Base-by-base conservation (phyloP, 75 land plant species). In the Isoetes taiwanensis region DNA sequence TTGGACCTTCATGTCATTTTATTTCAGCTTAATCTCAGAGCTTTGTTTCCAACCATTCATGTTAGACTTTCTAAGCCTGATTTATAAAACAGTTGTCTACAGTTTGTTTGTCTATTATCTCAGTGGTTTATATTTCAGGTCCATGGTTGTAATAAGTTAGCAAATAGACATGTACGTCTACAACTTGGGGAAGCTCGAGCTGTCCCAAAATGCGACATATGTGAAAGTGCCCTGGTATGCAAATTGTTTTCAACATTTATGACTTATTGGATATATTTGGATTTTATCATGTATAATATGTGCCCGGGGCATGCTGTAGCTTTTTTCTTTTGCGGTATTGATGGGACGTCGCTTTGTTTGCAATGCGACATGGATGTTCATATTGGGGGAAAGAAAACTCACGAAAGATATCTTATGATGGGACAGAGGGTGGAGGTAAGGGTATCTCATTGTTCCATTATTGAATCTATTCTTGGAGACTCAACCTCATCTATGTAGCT, bases 361-460 rank as follows among this genome's bases (percentile, higher is more conserved):
- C 97, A 90, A 69, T 91, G 97, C 61, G 97, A 91, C 59, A 83
- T 81, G 88, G 76, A 73, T 71, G 97, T 87, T 2, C 97, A 91
- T 77, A 83, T 87, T 70, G 97, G 94, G 28, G 97, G 97, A 23
- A 91, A 91, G 73, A 76, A 80, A 65, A 84, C 95, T 24, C 97
- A 91, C 72, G 73, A 75, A 66, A 81, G 97, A 56, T 91, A 79
- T 54, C 97, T 91, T 30, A 62, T 91, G n/a, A 29, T 83, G 54
- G 78, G 97, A 40, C 97, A 91, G 57, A 75, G 80, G 56, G 83
- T 91, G 61, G 83, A 87, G 95, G 97, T 84, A 72, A 71, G 79
- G 64, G 35, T 57, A 50, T 14, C 57, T 17, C 14, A 35, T 28
- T 61, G 6, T 32, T 16, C 21, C 11, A 57, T 50, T 3, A 17